phyloP scores from a whole-genome alignment of 2,329 filamentous ascomycete species.

The Colletotrichum tamarilloi region DNA sequence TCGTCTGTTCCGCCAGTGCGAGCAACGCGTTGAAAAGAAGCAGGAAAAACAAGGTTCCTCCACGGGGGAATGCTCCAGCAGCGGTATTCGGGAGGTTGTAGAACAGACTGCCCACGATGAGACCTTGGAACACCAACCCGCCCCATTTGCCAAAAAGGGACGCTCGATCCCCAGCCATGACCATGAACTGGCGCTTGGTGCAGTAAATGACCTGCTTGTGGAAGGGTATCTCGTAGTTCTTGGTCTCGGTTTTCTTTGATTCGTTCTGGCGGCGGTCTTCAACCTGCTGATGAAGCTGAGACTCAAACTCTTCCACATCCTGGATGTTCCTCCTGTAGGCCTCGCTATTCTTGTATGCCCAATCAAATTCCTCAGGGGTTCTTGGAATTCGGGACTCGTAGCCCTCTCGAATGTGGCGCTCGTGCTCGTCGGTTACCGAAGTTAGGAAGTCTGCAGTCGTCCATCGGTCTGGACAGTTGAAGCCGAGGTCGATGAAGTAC shows the following conservation, averaged over 20 bases:
- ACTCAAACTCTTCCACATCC: conserved; percentile 66
- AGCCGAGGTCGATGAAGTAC: conserved; percentile 79
- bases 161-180: conserved; percentile 47
- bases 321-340: conserved; percentile 52
- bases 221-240: conserved; percentile 64
- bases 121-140: conserved; percentile 45
- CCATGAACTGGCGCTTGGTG: conserved; percentile 48
- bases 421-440: conserved; percentile 74
- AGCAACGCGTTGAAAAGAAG: conserved; percentile 72
- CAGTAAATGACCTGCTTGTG: conserved; percentile 61
- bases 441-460: conserved; percentile 83
- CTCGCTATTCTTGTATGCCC: conserved; percentile 59
- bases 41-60: conserved; percentile 71
- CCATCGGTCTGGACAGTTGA: conserved; percentile 76
- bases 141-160: conserved; percentile 49
- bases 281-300: conserved; percentile 57
- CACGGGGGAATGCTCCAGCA: conserved; percentile 67
- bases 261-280: conserved; percentile 51
- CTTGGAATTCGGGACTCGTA: conserved; percentile 63
- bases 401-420: conserved; percentile 57
- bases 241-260: conserved; percentile 53
- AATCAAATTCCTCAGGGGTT: conserved; percentile 71
- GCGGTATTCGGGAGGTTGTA: conserved; percentile 46
- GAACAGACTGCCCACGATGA: conserved; percentile 47
- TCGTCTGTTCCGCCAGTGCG: conserved; percentile 69